Evolutionary conservation across 2,329 filamentous ascomycete genomes (phyloP).

Genomic region (Torrubiella hemipterigena): DNA sequence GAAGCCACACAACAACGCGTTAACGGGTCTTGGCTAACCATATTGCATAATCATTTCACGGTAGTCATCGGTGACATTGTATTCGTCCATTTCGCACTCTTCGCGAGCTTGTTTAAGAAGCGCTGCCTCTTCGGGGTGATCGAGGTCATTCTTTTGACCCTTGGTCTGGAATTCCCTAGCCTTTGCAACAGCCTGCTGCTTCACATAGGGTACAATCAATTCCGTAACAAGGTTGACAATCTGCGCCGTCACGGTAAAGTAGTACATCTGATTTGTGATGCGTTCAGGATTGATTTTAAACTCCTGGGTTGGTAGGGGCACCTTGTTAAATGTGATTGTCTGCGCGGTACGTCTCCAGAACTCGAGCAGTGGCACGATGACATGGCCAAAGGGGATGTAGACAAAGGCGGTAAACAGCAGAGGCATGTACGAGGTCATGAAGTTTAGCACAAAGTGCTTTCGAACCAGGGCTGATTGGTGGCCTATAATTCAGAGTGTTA

Average conservation of each 20-base stretch:
- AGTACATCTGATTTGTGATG: conserved; percentile 84
- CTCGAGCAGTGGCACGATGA: conserved; percentile 77
- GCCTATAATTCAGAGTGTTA: conserved; percentile 31
- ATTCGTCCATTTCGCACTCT: conserved; percentile 70
- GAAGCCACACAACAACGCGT: neutral
- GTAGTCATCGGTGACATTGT: conserved; percentile 84
- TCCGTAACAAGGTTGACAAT: conserved; percentile 80
- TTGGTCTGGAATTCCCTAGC: conserved; percentile 63
- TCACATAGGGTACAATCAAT: conserved; percentile 72
- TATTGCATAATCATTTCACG: conserved; percentile 87
- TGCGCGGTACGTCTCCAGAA: conserved; percentile 66
- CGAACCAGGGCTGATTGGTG: conserved; percentile 76
- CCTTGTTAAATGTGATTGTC: conserved; percentile 63
- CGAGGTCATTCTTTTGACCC: conserved; percentile 39
- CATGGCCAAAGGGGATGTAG: conserved; percentile 80
- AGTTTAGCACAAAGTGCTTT: conserved; percentile 93
- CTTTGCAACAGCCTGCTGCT: conserved; percentile 65
- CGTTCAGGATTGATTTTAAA: conserved; percentile 78
- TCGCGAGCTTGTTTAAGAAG: conserved; percentile 74
- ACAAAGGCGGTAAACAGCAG: conserved; percentile 90
- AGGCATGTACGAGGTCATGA: conserved; percentile 88
- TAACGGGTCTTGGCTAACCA: conserved; percentile 25
- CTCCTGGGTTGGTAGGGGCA: conserved; percentile 49
- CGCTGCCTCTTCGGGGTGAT: conserved; percentile 62
- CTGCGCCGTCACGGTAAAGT: conserved; percentile 89